A percentile compares a stretch with the other conserved stretches of the same genome.
Evolutionary conservation across 129 eudicot species (phyloP).

Genomic region (Tanacetum coccineum): DNA sequence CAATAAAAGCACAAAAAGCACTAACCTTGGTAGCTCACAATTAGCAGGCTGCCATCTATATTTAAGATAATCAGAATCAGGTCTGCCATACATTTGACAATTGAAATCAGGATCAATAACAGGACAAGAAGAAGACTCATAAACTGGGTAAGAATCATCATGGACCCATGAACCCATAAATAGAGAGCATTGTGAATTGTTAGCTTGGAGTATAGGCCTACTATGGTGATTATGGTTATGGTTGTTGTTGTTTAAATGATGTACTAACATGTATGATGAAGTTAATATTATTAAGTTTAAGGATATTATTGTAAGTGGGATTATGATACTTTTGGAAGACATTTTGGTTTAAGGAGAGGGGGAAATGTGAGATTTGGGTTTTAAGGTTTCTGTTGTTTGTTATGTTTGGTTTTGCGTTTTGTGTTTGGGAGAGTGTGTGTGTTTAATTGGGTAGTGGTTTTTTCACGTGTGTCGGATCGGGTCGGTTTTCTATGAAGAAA

Average conservation of each 20-base stretch:
- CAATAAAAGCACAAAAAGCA: neutral
- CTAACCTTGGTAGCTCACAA: slow-evolving; percentile 83
- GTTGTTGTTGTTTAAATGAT: slow-evolving; percentile 36
- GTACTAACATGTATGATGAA: slow-evolving; percentile 44
- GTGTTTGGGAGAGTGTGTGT: slow-evolving; percentile 27
- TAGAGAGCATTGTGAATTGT: slow-evolving; percentile 53
- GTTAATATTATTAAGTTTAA: slow-evolving; percentile 19
- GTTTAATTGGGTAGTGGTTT: slow-evolving; percentile 6
- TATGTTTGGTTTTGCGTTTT: slow-evolving; percentile 21
- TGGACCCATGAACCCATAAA: slow-evolving; percentile 75
- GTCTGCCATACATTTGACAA: slow-evolving; percentile 78
- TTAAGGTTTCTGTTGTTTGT: slow-evolving; percentile 2
- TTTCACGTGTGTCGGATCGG: slow-evolving; percentile 47
- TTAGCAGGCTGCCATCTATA: slow-evolving; percentile 79
- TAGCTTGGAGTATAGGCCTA: slow-evolving; percentile 44
- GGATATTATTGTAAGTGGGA: neutral
- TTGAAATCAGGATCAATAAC: slow-evolving; percentile 73
- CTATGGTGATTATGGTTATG: slow-evolving; percentile 35
- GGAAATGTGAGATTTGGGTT: neutral
- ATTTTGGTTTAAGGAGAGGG: too few relatives aligned
- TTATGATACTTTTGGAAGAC: slow-evolving; percentile 1
- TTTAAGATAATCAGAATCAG: slow-evolving; percentile 83
- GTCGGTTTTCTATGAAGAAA: neutral
- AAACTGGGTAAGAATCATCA: slow-evolving; percentile 65
- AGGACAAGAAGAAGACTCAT: slow-evolving; percentile 57